Base-by-base conservation (phyloP, 176 grass and related monocot genomes). In the Olyra latifolia region DNA sequence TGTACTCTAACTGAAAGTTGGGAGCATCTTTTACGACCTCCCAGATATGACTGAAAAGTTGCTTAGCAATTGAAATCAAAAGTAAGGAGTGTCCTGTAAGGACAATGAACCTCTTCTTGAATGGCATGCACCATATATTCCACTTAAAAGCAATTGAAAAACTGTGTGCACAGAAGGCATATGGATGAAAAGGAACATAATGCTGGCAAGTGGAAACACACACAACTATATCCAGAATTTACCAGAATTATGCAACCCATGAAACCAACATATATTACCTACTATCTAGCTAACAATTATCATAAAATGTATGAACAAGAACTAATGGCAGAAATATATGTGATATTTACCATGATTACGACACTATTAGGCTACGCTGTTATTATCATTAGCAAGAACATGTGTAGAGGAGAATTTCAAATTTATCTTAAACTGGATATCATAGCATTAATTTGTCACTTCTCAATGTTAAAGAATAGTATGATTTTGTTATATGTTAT, bases 11-110 rank as follows among this genome's bases (percentile, higher is more conserved):
- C 66, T 91, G 89, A 77, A 94, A 91, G 75, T 24, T 82, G 80
- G 92, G 50, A 78, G 81, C 85, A 64, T 92, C 89, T 78, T 88
- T 98, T 81, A 92, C 45, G 8, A 91, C 90, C 66, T 98, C 87
- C 85, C 76, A 84, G 42, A 92, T 85, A 82, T 98, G 92, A 86
- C 29, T 83, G 75, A 98, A 98, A 60, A 98, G 83, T 83, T 90
- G 69, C 77, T 83, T 94, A 44, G 52, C 89, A 65, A 94, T 69
- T 47, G 89, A 85, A 84, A 88, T 40, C 74, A 89, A 66, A 82
- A 87, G 83, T 77, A 91, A 65, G 0, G 72, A 77, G 27, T 81
- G 77, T 64, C 88, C 92, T 91, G 88, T 85, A 88, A 82, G 69
- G 39, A 91, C 20, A 78, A 20, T 47, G 80, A n/a, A n/a, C n/a